Conservation (phyloP, 225 moss, liverwort and hornwort genomes). For the Ulota crispa region DNA sequence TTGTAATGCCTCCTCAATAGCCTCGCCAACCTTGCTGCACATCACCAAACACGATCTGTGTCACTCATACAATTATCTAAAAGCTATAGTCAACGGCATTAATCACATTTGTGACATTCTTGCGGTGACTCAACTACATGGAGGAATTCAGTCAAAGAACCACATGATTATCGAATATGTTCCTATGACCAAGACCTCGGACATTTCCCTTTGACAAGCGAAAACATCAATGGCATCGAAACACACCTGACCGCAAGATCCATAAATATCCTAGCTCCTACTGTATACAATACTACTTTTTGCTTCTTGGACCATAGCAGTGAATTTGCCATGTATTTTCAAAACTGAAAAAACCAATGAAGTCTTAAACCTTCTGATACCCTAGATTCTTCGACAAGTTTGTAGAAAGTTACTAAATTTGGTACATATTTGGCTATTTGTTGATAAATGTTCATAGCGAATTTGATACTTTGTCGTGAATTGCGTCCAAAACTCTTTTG, state of each 20-base stretch:
- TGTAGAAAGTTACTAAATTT: not conserved
- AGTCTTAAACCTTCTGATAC: not conserved
- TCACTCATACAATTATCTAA: not conserved
- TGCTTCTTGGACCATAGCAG: not conserved
- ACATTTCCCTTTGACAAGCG: not conserved
- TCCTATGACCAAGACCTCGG: constrained; percentile 15
- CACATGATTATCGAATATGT: not conserved
- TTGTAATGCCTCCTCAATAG: constrained; percentile 94
- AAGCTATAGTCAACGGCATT: constrained; percentile 1
- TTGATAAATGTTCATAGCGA: not conserved
- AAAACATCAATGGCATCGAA: not conserved
- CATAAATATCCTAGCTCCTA: not conserved
- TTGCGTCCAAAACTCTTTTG: not conserved
- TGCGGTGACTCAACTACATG: constrained; percentile 14
- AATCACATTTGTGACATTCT: not conserved
- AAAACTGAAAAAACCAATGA: not conserved
- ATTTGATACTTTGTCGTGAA: not conserved
- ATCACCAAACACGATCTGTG: constrained; percentile 20
- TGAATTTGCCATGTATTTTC: not conserved
- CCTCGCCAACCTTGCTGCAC: constrained; percentile 97
- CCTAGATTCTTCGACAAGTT: not conserved
- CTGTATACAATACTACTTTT: not conserved
- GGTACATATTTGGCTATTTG: not conserved
- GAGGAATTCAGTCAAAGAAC: not conserved
- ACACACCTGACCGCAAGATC: not conserved